Conservation (phyloP, 331 rosid species). For the Telfairia occidentalis region DNA sequence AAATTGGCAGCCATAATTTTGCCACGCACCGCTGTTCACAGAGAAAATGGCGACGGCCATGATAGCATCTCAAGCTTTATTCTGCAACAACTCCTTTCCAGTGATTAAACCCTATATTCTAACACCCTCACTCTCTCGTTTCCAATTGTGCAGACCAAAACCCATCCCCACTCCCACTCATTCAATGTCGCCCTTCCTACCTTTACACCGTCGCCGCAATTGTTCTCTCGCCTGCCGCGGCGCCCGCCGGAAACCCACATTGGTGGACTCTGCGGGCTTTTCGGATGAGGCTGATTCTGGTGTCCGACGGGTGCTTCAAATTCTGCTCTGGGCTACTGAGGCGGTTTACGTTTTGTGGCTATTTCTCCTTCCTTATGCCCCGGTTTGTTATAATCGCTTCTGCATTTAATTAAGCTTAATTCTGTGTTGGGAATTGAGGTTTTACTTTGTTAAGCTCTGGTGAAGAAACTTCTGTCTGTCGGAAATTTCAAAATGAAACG, state of each 20-base stretch:
- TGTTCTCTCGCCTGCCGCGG: conserved; percentile 21
- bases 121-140: conserved; percentile 14
- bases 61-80: conserved; percentile 27
- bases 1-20: conserved; percentile 3
- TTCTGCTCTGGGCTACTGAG: conserved; percentile 55
- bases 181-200: neutral
- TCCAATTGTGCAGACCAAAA: conserved; percentile 12
- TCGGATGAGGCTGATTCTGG: conserved; percentile 19
- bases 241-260: conserved; percentile 31
- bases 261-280: conserved; percentile 4
- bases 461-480: too few relatives aligned
- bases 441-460: neutral
- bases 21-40: conserved; percentile 19
- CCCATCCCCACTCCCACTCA: neutral
- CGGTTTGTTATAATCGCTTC: conserved; percentile 31
- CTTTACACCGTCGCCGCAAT: neutral
- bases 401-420: neutral
- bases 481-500: too few relatives aligned
- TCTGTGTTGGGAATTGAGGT: neutral
- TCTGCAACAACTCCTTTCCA: conserved; percentile 15
- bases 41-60: conserved; percentile 17
- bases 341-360: conserved; percentile 76
- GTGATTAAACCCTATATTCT: conserved; percentile 6
- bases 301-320: conserved; percentile 29
- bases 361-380: conserved; percentile 83